Evolutionary conservation across 75 land plant genomes (phyloP).

Genomic region (Azolla pinnata): DNA sequence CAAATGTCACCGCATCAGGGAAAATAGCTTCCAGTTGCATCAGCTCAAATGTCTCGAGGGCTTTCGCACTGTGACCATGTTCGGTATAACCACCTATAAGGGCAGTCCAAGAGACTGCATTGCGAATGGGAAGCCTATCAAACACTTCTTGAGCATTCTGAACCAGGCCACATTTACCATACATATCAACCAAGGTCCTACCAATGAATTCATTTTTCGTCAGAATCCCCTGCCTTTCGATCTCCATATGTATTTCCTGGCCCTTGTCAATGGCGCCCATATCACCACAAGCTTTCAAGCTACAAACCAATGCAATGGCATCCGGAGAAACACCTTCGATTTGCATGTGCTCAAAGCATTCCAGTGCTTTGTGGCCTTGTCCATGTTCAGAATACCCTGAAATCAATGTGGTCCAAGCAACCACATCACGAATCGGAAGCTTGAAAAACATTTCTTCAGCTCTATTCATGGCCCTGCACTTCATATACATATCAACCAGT

Average conservation of each 20-base stretch:
- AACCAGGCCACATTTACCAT: conserved; percentile 19
- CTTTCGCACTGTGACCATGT: conserved; percentile 7
- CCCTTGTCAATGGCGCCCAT: conserved; percentile 7
- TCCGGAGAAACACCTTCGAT: neutral
- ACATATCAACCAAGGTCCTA: conserved; percentile 16
- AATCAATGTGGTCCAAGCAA: conserved; percentile 62
- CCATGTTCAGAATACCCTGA: conserved; percentile 66
- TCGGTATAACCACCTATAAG: conserved; percentile 18
- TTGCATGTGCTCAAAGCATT: neutral
- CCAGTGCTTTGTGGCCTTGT: conserved; percentile 29
- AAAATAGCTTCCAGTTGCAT: conserved; percentile 11
- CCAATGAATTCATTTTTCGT: conserved; percentile 8
- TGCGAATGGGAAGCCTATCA: conserved; percentile 11
- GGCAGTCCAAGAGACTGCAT: conserved; percentile 23
- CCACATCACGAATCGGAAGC: conserved; percentile 46
- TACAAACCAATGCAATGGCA: neutral
- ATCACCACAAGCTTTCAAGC: conserved; percentile 10
- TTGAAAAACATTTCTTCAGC: conserved; percentile 45
- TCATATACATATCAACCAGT: conserved; percentile 55
- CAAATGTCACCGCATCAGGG: conserved; percentile 14
- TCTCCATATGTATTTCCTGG: conserved; percentile 6
- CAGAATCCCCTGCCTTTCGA: conserved; percentile 1
- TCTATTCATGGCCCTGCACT: conserved; percentile 45
- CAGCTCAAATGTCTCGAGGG: conserved; percentile 3
- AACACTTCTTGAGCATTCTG: conserved; percentile 19